Evolutionary conservation across 2,329 filamentous ascomycete genomes (phyloP).

Genomic region (Calonectria pteridis): DNA sequence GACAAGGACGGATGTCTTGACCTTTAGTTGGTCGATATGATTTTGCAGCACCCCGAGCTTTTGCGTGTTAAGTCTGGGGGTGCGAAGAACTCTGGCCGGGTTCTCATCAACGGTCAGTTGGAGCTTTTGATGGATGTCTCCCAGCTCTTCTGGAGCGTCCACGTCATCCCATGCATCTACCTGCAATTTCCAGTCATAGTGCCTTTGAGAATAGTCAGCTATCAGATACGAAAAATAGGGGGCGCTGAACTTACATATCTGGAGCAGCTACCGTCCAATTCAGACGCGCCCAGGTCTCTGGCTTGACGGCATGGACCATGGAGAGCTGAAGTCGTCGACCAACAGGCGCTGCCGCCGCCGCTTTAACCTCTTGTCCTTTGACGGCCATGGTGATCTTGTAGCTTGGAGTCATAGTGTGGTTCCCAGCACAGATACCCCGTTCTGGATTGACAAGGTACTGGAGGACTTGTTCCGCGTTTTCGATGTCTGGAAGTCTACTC

Average conservation of each 20-base stretch:
- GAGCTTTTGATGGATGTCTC: conserved; percentile 38
- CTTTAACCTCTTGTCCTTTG: conserved; percentile 37
- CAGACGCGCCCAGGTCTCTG: conserved; percentile 41
- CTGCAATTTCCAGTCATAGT: conserved; percentile 51
- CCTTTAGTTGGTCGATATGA: conserved; percentile 34
- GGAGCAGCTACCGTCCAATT: conserved; percentile 52
- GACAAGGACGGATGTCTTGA: conserved; percentile 46
- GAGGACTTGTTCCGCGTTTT: conserved; percentile 34
- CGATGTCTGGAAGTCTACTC: conserved; percentile 30
- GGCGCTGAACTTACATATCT: conserved; percentile 47
- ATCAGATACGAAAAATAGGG: neutral
- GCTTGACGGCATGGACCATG: conserved; percentile 36
- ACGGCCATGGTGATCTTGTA: conserved; percentile 39
- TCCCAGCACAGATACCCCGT: conserved; percentile 27
- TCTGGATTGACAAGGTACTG: conserved; percentile 28
- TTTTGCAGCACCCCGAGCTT: conserved; percentile 20
- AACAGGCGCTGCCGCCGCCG: conserved; percentile 29
- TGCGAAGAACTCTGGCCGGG: conserved; percentile 18
- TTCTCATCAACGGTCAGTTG: conserved; percentile 26
- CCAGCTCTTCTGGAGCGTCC: conserved; percentile 34
- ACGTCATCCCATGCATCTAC: conserved; percentile 43
- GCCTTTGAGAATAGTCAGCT: conserved; percentile 39
- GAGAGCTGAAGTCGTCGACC: conserved; percentile 35
- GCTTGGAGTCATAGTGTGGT: conserved; percentile 25
- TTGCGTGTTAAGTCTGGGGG: conserved; percentile 28